Percentiles rank a stretch among this genome's conserved stretches.
Evolutionary conservation across 345 rosid genomes (phyloP).

Genomic region (Corymbia maculata): DNA sequence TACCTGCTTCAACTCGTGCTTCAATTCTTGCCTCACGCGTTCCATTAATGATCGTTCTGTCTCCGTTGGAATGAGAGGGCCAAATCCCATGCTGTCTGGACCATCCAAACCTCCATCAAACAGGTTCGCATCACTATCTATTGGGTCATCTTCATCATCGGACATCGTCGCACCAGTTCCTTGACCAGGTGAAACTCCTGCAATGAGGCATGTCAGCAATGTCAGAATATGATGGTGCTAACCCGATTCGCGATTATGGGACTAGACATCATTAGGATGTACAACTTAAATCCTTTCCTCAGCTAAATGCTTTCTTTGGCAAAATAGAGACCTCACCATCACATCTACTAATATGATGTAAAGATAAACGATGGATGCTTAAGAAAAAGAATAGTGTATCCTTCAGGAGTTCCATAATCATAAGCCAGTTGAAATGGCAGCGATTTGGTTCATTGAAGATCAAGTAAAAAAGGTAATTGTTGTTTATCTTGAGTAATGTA

Average conservation of each 20-base stretch:
- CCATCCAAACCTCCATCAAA: conserved; percentile 76
- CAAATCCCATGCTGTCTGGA: conserved; percentile 68
- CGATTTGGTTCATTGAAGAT: neutral
- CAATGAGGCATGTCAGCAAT: neutral
- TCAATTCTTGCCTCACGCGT: conserved; percentile 88
- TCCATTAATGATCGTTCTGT: conserved; percentile 95
- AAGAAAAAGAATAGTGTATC: neutral
- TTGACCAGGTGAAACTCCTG: conserved; percentile 95
- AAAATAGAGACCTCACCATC: neutral
- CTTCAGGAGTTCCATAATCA: neutral
- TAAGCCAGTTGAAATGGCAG: neutral
- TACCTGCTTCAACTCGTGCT: conserved; percentile 95
- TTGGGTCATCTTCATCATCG: conserved; percentile 90
- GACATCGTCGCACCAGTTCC: conserved; percentile 98
- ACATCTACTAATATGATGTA: neutral
- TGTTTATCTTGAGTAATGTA: neutral
- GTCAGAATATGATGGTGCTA: neutral
- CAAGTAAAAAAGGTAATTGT: neutral
- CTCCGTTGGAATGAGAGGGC: conserved; percentile 94
- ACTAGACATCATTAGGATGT: neutral
- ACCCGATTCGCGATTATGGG: neutral
- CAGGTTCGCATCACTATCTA: conserved; percentile 77
- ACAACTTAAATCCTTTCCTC: neutral
- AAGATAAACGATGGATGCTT: neutral
- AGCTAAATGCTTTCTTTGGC: neutral